Evolutionary conservation across 208 protist genomes (phyloP).

Genomic region (Endotrypanum monterogeii): DNA sequence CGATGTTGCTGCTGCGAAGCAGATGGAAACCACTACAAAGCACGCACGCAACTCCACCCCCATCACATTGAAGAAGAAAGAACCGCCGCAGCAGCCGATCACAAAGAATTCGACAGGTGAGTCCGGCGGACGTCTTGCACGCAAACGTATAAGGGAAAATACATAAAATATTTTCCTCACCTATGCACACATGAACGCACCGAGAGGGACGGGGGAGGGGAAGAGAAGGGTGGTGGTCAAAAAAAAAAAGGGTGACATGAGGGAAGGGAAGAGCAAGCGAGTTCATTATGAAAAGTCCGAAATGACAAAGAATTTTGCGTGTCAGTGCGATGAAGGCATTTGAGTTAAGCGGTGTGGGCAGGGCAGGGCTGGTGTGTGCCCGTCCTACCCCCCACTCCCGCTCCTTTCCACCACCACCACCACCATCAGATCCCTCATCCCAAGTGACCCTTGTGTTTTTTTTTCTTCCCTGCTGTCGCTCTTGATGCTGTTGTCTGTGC

Average conservation of each 20-base stretch:
- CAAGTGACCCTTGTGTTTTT: too few relatives aligned
- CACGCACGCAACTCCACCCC: background rate
- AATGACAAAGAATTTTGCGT: background rate
- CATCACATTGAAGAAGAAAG: conserved; percentile 1
- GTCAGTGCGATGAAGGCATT: background rate
- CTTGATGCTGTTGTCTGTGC: too few relatives aligned
- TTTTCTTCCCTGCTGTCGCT: too few relatives aligned
- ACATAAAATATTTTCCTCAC: background rate
- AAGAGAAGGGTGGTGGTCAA: too few relatives aligned
- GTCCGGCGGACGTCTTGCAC: background rate
- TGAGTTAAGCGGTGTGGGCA: background rate
- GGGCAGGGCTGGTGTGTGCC: background rate
- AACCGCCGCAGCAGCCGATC: conserved; percentile 4
- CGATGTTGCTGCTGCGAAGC: background rate
- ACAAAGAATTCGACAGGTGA: background rate
- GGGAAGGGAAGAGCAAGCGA: background rate
- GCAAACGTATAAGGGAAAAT: conserved; percentile 7
- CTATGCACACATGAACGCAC: background rate
- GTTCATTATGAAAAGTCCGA: too few relatives aligned
- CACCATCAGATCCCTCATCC: too few relatives aligned
- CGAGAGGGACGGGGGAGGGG: background rate
- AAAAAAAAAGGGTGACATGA: too few relatives aligned
- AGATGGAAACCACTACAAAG: background rate
- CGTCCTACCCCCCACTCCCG: too few relatives aligned
- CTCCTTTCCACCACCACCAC: background rate